phyloP scores from a whole-genome alignment of 257 asterid species.

The Solanum verrucosum region DNA sequence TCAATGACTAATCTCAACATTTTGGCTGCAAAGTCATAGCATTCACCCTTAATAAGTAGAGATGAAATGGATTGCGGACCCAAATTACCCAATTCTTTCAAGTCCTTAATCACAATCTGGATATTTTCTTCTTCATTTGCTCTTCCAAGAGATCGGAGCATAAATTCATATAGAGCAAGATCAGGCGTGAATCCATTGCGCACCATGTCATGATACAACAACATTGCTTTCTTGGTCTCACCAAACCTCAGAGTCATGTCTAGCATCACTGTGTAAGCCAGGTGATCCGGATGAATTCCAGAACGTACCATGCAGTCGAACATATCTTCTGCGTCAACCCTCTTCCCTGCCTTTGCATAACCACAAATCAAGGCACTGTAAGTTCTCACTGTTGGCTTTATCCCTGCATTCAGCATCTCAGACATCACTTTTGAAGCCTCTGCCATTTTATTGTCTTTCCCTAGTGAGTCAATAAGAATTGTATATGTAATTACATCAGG shows the following conservation, averaged over 20 bases:
- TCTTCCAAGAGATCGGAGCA: slow-evolving; percentile 48
- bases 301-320: slow-evolving; percentile 69
- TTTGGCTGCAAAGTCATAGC: slow-evolving; percentile 67
- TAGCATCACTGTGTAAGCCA: slow-evolving; percentile 78
- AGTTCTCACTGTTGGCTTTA: slow-evolving; percentile 71
- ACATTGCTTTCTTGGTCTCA: slow-evolving; percentile 41
- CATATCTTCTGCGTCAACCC: slow-evolving; percentile 60
- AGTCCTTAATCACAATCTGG: slow-evolving; percentile 51
- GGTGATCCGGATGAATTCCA: slow-evolving; percentile 81
- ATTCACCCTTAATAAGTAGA: slow-evolving; percentile 65
- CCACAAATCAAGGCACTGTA: slow-evolving; percentile 96
- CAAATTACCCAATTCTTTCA: slow-evolving; percentile 51
- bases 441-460: slow-evolving; percentile 66
- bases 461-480: slow-evolving; percentile 78
- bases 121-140: slow-evolving; percentile 41
- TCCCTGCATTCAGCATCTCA: slow-evolving; percentile 74
- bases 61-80: slow-evolving; percentile 56
- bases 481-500: slow-evolving; percentile 97
- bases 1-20: slow-evolving; percentile 51
- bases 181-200: slow-evolving; percentile 64
- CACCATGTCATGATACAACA: slow-evolving; percentile 65
- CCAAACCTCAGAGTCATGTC: slow-evolving; percentile 76
- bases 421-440: slow-evolving; percentile 88
- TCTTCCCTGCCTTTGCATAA: slow-evolving; percentile 75
- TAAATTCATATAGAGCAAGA: slow-evolving; percentile 38